Evolutionary conservation across 345 rosid species (phyloP), one percentile per base, ranked within the genome.

Genomic region (Populus alba): DNA sequence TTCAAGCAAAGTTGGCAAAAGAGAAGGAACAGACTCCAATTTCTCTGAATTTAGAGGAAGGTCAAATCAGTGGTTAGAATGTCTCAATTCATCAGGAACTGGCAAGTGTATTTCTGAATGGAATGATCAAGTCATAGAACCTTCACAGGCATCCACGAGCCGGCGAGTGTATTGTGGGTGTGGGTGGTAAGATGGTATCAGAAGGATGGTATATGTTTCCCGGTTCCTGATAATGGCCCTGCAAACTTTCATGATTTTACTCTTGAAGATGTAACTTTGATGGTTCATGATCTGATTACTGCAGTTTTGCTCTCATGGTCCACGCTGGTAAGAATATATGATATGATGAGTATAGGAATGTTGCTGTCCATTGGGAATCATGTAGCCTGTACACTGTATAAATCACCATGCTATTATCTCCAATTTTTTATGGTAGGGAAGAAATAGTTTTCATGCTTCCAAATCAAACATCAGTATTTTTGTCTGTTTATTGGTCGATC

Each of bases 1-100:
- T 96, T 84, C 98, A 91, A 83, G 94, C 91, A 41, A 96, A 94
- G 85, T 82, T 92, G 74, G 90, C 89, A 45, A 92, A 91, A 88
- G 76, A 84, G 3, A 87, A 77, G 78, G 92, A 89, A 45, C 88
- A 75, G 77, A 85, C 55, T 84, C 82, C 67, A 74, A 17, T 68
- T 43, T 31, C 74, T 49, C 25, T 31, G 0, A 45, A 73, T 63
- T 2, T 49, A 13, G 41, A 15, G 67, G 45, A 43, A 23, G 47
- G 8, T 59, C 43, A 22, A 53, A 55, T 16, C 41, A 25, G 66
- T 18, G 27, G 43, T 61, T n/a, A 8, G 68, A 33, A 35, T 51
- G 17, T 31, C 61, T 70, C 49, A 11, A 1, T 41, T 65, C 59
- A 11, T 31, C 17, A 20, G 27, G 41, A 72, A 66, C 13, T 39